A percentile compares a stretch with the other conserved stretches of the same genome.
These are phyloP conservation scores for Leccinum subgranulosum DNA, from an alignment of 768 basidiomycete species.

Conservation along the genomic window DNA sequence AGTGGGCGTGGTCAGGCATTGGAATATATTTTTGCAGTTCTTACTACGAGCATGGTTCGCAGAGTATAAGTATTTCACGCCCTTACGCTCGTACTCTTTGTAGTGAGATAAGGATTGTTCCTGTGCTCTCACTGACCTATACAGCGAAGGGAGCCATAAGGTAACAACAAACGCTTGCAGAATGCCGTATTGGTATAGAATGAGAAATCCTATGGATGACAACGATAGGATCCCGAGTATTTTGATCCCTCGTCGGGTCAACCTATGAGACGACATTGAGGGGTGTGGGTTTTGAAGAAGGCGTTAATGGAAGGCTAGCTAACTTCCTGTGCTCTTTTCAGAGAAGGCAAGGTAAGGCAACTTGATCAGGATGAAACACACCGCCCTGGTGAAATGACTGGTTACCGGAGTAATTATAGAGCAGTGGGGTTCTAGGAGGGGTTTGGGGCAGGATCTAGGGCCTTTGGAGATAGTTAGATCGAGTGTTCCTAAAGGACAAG, in stretches of 20 bases:
- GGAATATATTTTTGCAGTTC: background rate
- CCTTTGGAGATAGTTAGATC: background rate
- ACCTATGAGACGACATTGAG: slow-evolving; percentile 18
- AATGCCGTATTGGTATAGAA: slow-evolving; percentile 6
- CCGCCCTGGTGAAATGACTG: background rate
- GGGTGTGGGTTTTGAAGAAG: background rate
- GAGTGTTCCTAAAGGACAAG: background rate
- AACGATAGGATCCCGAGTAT: slow-evolving; percentile 8
- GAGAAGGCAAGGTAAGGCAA: background rate
- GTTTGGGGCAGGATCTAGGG: background rate
- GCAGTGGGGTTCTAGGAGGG: background rate
- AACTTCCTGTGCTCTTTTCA: slow-evolving; percentile 1
- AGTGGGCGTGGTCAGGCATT: background rate
- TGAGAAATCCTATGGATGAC: slow-evolving; percentile 7
- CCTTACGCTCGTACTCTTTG: slow-evolving; percentile 31
- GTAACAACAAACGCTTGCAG: background rate
- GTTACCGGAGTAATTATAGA: background rate
- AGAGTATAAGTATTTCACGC: slow-evolving; percentile 43
- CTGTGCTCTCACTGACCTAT: slow-evolving; percentile 33
- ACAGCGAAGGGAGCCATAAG: slow-evolving; percentile 40
- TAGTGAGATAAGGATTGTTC: slow-evolving; percentile 45
- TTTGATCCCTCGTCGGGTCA: slow-evolving; percentile 25
- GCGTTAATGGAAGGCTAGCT: background rate
- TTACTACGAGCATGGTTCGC: slow-evolving; percentile 44
- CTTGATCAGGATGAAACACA: background rate